phyloP scores from a whole-genome alignment of 257 asterid species.

The Osmanthus fragrans region DNA sequence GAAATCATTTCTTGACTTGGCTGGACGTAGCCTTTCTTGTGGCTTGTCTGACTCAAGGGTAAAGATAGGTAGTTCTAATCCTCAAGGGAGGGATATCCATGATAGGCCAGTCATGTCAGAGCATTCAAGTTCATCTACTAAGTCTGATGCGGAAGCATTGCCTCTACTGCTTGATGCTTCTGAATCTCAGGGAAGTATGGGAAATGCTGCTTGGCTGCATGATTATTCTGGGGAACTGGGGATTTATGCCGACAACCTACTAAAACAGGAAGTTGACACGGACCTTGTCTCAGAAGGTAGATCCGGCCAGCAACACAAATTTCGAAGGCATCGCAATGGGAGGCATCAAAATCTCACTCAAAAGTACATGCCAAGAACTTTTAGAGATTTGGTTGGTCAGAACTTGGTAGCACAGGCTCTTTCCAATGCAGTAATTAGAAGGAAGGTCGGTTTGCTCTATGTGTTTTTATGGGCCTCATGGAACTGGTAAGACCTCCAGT shows the following conservation, averaged over 20 bases:
- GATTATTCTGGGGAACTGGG: constrained; percentile 92
- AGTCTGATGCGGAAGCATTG: constrained; percentile 72
- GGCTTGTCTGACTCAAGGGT: constrained; percentile 80
- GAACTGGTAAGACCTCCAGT: constrained; percentile 86
- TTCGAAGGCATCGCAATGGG: constrained; percentile 37
- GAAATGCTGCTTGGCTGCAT: constrained; percentile 68
- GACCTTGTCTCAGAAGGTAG: constrained; percentile 90
- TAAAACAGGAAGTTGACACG: constrained; percentile 66
- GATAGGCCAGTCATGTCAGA: constrained; percentile 59
- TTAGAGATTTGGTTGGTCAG: constrained; percentile 86
- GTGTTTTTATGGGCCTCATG: constrained; percentile 89
- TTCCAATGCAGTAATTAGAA: constrained; percentile 64
- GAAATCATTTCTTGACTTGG: constrained; percentile 81
- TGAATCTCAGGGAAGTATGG: constrained; percentile 69
- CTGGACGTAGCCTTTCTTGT: constrained; percentile 90
- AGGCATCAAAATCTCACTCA: constrained; percentile 85
- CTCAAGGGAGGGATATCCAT: constrained; percentile 36
- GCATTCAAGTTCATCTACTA: constrained; percentile 65
- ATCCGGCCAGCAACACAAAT: constrained; percentile 46
- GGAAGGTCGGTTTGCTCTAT: constrained; percentile 72
- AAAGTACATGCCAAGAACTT: constrained; percentile 77
- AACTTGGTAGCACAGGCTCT: constrained; percentile 86
- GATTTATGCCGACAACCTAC: constrained; percentile 71
- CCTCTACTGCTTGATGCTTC: constrained; percentile 82
- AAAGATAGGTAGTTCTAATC: constrained; percentile 45